Base-by-base conservation (phyloP, 192 early-diverging fungal genomes). In the Diversispora epigaea region DNA sequence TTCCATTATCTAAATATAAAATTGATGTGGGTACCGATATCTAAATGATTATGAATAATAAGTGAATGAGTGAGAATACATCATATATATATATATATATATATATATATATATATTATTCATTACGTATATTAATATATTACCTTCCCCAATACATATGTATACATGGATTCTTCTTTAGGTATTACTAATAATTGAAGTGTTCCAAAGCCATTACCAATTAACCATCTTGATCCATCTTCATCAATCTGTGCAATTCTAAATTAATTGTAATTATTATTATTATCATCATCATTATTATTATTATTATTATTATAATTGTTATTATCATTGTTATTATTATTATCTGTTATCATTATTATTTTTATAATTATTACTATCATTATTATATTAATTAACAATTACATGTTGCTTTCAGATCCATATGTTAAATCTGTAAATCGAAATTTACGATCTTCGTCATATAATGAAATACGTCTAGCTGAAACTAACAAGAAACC, bases 171-270 rank as follows among this genome's bases (percentile, higher is more conserved):
- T 25, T 71, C 74, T 65, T 71, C 64, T 39, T 85, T 77, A 10
- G 81, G 73, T 19, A 80, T 62, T 0, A 87, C 82, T 0, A 91
- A 77, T 8, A 91, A 77, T 66, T 86, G 89, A 40, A 97, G 68
- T 4, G 78, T 79, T 45, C 93, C 93, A 6, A 77, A 73, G 43
- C 82, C 78, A 77, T 95, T 94, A 17, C 89, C 89, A 4, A 95
- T 65, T n/a, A 96, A 82, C 75, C 86, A 91, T 65, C 89, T 84
- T 25, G 77, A 67, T 52, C 84, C 81, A 6, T 83, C 79, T 12
- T 72, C 75, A 74, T 90, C 86, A 1, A 93, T 71, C 62, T 79
- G 81, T n/a, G 80, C 83, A 43, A 72, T 40, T 44, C 70, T 72
- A 60, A 39, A 41, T 10, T 11, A 54, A 17, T 17, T 52, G 50